Base-by-base conservation (phyloP, 2,329 filamentous ascomycete species). In the Beauveria scarabaeidicola region DNA sequence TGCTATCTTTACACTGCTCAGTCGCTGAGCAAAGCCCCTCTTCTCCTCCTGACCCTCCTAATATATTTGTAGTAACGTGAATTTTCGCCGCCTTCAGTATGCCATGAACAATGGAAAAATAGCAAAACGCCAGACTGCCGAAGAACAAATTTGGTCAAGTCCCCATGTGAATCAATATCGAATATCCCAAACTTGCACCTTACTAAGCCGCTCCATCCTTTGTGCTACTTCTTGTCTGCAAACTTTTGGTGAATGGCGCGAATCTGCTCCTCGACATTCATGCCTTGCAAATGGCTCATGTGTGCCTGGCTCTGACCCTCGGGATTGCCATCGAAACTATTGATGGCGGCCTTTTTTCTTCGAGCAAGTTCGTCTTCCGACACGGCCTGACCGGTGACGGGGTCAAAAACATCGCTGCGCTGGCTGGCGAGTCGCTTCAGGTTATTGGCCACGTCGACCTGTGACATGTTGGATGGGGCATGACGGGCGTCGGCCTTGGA, bases 351-450 rank as follows among this genome's bases (percentile, higher is more conserved):
- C 68, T 86, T 86, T 78, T 96, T 96, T 68, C 90, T 81, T 62
- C 90, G 80, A 11, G 84, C 84, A 58, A 84, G 76, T 69, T 90
- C 89, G 70, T 95, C 91, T 64, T 90, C 85, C 4, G 86, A 81
- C 38, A 91, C 73, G 1, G 84, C 79, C 64, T 87, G 80, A 1
- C 88, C 88, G 0, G 86, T 87, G 17, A 83, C 80, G 1, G 81
- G 78, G 66, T 97, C 92, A 66, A 96, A 96, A 19, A 97, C 83
- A 68, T 97, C 93, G 64, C 83, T 88, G 51, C 93, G 84, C 72
- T 96, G 90, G 65, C 90, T 92, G 25, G 92, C 91, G 55, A 97
- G 80, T n/a, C 93, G 87, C 78, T 97, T 97, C 63, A 97, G 82
- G 70, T 97, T 97, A 72, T 91, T 92, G 55, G 91, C 92, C 50